These are phyloP conservation scores for Coemansia sp. DNA, from an alignment of 192 early-diverging fungal genomes.

Conservation along the genomic window DNA sequence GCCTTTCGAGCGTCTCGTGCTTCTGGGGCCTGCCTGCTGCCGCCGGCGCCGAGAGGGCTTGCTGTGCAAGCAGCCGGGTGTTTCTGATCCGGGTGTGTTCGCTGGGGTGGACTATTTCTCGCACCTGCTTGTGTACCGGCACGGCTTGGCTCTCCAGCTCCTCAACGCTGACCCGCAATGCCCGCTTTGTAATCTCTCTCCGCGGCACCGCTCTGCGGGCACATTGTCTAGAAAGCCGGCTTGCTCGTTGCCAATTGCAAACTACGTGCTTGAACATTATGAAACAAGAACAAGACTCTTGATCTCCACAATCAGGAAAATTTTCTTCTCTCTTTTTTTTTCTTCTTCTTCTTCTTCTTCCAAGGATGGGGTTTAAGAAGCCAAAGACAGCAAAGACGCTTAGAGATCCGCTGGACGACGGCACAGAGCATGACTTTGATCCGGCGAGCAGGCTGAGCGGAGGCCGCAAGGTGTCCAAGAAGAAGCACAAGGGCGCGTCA, in stretches of 20 bases:
- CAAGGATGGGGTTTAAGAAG: conserved; percentile 42
- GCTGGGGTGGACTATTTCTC: conserved; percentile 32
- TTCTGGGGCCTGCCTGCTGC: not conserved
- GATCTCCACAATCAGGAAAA: too few species aligned
- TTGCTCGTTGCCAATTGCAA: too few species aligned
- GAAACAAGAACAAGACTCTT: too few species aligned
- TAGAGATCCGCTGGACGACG: conserved; percentile 16
- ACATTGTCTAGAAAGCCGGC: too few species aligned
- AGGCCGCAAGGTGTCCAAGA: conserved; percentile 36
- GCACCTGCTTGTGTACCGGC: conserved; percentile 14
- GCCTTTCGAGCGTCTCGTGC: not conserved
- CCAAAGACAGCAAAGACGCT: conserved; percentile 32
- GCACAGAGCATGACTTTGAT: conserved; percentile 33
- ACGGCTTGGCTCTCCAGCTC: not conserved
- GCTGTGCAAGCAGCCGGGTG: conserved; percentile 17
- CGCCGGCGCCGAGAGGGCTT: not conserved
- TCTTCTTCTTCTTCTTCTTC: not conserved
- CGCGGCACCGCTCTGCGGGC: too few species aligned
- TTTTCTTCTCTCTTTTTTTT: too few species aligned
- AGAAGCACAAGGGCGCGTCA: conserved; percentile 6
- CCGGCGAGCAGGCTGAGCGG: conserved; percentile 39
- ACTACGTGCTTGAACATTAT: too few species aligned
- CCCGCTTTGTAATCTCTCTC: not conserved
- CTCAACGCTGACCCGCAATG: not conserved
- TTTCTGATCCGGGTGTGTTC: conserved; percentile 23